phyloP scores from a whole-genome alignment of 179 eudicot species.

The Beta macrorhiza region DNA sequence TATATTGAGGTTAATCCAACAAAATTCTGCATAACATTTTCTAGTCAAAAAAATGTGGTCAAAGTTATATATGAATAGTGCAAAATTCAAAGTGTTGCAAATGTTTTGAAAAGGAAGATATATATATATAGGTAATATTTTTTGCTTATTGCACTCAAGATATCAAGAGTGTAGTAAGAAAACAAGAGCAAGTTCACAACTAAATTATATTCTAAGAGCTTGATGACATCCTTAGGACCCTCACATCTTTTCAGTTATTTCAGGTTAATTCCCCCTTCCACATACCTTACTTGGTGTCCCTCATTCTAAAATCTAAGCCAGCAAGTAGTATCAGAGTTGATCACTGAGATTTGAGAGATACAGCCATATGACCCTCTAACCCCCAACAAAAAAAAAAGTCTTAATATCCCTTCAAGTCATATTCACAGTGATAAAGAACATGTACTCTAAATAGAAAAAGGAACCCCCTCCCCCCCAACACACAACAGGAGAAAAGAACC shows the following conservation, averaged over 20 bases:
- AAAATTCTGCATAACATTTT: too few species aligned
- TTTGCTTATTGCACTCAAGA: neutral
- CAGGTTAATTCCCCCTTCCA: neutral
- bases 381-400: neutral
- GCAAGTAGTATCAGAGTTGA: too few species aligned
- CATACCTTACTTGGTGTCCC: too few species aligned
- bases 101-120: too few species aligned
- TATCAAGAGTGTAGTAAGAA: neutral
- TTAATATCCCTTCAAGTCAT: neutral
- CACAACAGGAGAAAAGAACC: too few species aligned
- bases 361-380: neutral
- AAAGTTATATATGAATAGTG: too few species aligned
- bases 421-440: neutral
- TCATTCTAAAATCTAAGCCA: too few species aligned
- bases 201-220: neutral
- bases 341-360: neutral
- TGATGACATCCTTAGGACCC: neutral
- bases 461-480: neutral
- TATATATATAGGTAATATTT: too few species aligned
- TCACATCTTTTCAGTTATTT: neutral
- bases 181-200: neutral
- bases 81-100: too few species aligned
- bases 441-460: neutral
- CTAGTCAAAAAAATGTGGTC: too few species aligned
- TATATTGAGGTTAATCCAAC: too few species aligned